Conservation (phyloP, 202 grass and related monocot genomes). For the Hordeum pubiflorum region DNA sequence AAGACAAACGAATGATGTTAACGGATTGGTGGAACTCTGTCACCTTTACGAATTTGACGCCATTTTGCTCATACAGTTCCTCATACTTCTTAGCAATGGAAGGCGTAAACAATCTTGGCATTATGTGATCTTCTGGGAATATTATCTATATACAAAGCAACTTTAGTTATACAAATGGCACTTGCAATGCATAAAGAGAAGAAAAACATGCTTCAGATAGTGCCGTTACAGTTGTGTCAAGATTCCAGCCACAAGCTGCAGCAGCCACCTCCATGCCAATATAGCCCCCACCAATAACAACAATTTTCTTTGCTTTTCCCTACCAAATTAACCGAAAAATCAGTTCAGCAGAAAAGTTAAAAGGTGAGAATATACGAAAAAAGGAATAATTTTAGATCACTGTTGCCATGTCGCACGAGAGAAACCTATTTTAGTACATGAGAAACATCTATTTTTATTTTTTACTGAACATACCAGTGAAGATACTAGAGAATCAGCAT, state of each 20-base stretch:
- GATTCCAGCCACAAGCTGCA: conserved; percentile 79
- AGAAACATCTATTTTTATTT: not conserved
- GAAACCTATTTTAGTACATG: not conserved
- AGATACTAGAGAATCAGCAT: conserved; percentile 87
- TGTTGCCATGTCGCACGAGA: conserved; percentile 4
- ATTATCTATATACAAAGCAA: conserved; percentile 49
- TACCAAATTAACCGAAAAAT: conserved; percentile 28
- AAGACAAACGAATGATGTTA: conserved; percentile 14
- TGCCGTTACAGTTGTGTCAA: conserved; percentile 73
- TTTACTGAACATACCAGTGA: conserved; percentile 59
- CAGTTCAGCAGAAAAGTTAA: conserved; percentile 1
- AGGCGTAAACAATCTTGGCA: conserved; percentile 95
- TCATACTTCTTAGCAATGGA: conserved; percentile 85
- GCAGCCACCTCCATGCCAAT: conserved; percentile 97
- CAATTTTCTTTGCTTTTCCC: conserved; percentile 72
- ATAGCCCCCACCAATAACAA: conserved; percentile 90
- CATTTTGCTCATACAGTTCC: conserved; percentile 73
- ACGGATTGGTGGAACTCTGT: not conserved
- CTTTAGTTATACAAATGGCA: not conserved
- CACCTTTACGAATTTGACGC: conserved; percentile 83
- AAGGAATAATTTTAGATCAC: not conserved
- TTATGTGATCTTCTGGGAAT: conserved; percentile 82
- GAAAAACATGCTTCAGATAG: not conserved
- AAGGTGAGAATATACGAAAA: not conserved
- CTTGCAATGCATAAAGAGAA: conserved; percentile 1